Evolutionary conservation across 1,284 basidiomycete genomes (phyloP), one percentile per base, ranked within the genome.

Genomic region (Athelia psychrophila): DNA sequence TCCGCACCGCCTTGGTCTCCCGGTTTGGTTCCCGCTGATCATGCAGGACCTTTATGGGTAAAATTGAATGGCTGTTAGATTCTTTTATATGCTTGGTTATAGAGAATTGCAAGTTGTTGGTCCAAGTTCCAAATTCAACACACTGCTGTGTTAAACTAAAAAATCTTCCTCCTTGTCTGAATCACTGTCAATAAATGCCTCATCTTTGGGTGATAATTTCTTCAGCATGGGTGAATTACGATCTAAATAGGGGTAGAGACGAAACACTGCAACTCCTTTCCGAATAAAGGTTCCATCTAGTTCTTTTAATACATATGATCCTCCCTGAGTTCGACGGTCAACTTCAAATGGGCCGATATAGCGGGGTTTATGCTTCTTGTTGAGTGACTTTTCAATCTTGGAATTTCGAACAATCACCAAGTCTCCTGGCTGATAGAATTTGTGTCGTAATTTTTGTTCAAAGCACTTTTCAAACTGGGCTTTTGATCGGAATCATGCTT

Each of bases 221-320:
- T n/a, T n/a, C n/a, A n/a, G n/a, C n/a, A n/a, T n/a, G n/a, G n/a
- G n/a, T n/a, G n/a, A n/a, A n/a, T n/a, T n/a, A n/a, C n/a, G n/a
- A n/a, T n/a, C n/a, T n/a, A n/a, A n/a, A n/a, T 70, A 71, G 10
- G 66, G 64, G 12, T 68, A 56, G 5, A 72, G 48, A 8, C 63
- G 53, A 44, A 66, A 69, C 0, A 66, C 67, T 0, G 66, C 65
- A n/a, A 68, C 52, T 20, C 56, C 58, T 10, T 54, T 27, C 12
- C 61, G 51, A 4, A 57, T 54, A 0, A 65, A 45, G 0, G 63
- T 22, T 0, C 69, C 67, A 50, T 70, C 60, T 10, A 72, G 47
- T 55, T 72, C 67, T 18, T 51, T 33, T 20, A 67, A 22, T 0
- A 59, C 51, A 48, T 70, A 65, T 3, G 58, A 55, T 13, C 63